Percentiles rank a stretch among this genome's conserved stretches.
Conservation (phyloP, 345 rosid genomes). For the Anacardium occidentale region DNA sequence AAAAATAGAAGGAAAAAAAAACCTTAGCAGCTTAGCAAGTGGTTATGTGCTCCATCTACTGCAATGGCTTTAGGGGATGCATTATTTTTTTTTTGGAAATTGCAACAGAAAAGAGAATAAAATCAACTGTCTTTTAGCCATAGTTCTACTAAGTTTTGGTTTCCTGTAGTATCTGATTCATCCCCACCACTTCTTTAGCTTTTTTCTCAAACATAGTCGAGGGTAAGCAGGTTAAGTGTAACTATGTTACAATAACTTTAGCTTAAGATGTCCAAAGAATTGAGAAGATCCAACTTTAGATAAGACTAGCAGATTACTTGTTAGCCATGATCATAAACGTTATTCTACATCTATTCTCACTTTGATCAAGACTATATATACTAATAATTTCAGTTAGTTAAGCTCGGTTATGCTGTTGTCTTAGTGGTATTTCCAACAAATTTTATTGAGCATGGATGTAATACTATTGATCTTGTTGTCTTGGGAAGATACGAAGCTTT, state of each 20-base stretch:
- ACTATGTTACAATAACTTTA: not conserved
- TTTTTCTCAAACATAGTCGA: not conserved
- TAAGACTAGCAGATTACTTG: not conserved
- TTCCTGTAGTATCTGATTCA: not conserved
- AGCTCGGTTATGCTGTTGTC: not conserved
- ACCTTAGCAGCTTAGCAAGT: too few relatives aligned
- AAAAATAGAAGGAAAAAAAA: too few relatives aligned
- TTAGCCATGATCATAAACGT: not conserved
- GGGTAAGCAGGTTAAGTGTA: not conserved
- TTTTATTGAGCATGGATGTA: not conserved
- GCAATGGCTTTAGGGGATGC: not conserved
- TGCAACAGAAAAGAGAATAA: not conserved
- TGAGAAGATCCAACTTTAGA: not conserved
- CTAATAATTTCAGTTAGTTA: not conserved
- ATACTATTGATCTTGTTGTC: not conserved
- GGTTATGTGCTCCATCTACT: not conserved
- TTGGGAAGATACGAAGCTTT: not conserved
- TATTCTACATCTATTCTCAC: not conserved
- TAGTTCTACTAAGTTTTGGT: not conserved
- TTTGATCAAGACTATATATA: not conserved
- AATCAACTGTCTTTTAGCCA: too few relatives aligned
- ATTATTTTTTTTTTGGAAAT: not conserved
- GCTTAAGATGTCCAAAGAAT: not conserved
- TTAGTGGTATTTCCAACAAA: not conserved
- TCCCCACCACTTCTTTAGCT: not conserved